Percentiles rank a stretch among this genome's conserved stretches.
Evolutionary conservation across 2,329 filamentous ascomycete genomes (phyloP).

Genomic region (Monosporascus sp.): DNA sequence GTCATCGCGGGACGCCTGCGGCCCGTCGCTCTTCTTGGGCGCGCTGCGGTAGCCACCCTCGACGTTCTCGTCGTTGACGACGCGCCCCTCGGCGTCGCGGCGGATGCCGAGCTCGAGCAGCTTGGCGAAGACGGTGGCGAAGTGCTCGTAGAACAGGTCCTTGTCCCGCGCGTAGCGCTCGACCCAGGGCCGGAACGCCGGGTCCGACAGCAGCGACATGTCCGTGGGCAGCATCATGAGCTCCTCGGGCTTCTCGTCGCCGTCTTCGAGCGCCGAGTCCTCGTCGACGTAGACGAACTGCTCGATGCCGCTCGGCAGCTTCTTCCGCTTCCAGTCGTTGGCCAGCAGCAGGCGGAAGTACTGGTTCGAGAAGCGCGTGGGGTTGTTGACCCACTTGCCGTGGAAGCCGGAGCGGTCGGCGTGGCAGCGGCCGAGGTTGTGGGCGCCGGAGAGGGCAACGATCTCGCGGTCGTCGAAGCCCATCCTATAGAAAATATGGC

Average conservation of each 20-base stretch:
- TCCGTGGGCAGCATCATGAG: constrained; percentile 66
- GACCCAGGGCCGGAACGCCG: constrained; percentile 50
- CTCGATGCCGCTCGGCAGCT: constrained; percentile 22
- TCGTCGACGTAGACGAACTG: constrained; percentile 57
- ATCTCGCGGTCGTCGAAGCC: constrained; percentile 95
- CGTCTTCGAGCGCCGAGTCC: constrained; percentile 39
- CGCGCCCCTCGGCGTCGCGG: constrained; percentile 46
- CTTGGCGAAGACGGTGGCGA: constrained; percentile 54
- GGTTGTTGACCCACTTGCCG: constrained; percentile 33
- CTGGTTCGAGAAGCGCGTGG: constrained; percentile 33
- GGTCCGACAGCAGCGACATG: constrained; percentile 51
- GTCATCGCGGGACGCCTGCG: constrained; percentile 27
- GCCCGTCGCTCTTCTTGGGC: constrained; percentile 25
- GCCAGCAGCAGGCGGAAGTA: constrained; percentile 29
- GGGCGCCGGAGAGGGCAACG: constrained; percentile 79
- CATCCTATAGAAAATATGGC: constrained; percentile 90
- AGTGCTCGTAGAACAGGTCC: constrained; percentile 57
- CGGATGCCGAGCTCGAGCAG: constrained; percentile 56
- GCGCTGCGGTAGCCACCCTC: constrained; percentile 35
- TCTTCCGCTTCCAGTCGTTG: constrained; percentile 26
- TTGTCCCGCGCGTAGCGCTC: constrained; percentile 56
- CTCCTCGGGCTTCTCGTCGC: constrained; percentile 47
- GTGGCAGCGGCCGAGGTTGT: constrained; percentile 74
- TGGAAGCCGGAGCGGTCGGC: constrained; percentile 27
- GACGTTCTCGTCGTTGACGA: constrained; percentile 53